A percentile compares a stretch with the other conserved stretches of the same genome.
phyloP scores from a whole-genome alignment of 495 filamentous ascomycete genomes.

The Trichoderma gamsii region DNA sequence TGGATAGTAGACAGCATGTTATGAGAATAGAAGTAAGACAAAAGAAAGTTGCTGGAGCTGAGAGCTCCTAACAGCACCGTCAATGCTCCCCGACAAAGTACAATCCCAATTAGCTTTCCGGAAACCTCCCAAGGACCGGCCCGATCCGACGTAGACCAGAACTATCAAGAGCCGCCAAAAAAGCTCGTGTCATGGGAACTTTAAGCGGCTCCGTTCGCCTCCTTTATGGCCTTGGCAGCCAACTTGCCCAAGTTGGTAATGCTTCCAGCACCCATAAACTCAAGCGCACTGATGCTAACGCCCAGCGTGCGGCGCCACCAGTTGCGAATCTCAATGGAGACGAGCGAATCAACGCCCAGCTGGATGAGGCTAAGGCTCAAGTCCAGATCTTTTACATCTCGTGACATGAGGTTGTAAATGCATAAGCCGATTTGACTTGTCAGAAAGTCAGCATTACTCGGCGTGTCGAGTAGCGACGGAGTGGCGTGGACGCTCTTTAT shows the following conservation, averaged over 20 bases:
- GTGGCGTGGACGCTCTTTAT: constrained; percentile 18
- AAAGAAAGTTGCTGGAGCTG: too few species aligned
- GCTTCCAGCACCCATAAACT: constrained; percentile 31
- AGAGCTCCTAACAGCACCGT: too few species aligned
- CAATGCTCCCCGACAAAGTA: too few species aligned
- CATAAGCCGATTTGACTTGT: constrained; percentile 30
- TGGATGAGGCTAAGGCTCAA: constrained; percentile 23
- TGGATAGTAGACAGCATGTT: too few species aligned
- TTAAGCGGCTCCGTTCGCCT: background rate
- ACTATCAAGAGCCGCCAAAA: background rate
- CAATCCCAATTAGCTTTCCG: too few species aligned
- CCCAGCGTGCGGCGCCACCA: constrained; percentile 29
- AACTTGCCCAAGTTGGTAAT: constrained; percentile 3
- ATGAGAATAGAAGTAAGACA: too few species aligned
- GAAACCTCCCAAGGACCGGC: too few species aligned
- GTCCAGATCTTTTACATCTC: constrained; percentile 24
- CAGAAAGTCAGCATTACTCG: constrained; percentile 24
- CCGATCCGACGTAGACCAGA: background rate
- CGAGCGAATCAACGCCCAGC: constrained; percentile 35
- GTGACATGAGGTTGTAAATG: constrained; percentile 25
- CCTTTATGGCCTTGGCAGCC: background rate
- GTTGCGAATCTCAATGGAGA: constrained; percentile 35
- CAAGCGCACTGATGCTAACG: constrained; percentile 30
- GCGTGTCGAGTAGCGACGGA: constrained; percentile 19
- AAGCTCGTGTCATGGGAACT: background rate